Evolutionary conservation across 768 basidiomycete genomes (phyloP).

Genomic region (Boletus rex-veris): DNA sequence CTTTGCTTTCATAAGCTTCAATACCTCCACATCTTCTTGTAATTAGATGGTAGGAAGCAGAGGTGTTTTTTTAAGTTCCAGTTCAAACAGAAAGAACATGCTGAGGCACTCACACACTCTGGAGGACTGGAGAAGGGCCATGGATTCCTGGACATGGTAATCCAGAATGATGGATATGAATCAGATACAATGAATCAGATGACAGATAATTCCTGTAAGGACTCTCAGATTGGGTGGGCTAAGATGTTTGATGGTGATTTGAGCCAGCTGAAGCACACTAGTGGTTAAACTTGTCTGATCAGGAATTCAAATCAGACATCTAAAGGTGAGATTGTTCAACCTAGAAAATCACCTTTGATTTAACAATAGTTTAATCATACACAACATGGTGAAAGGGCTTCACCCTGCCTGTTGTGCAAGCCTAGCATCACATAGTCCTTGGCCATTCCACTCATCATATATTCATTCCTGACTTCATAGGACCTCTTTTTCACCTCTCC

Average conservation of each 20-base stretch:
- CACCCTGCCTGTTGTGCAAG: no score
- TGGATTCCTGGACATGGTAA: constrained; percentile 8
- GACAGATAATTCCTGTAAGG: no score
- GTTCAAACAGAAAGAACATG: constrained; percentile 8
- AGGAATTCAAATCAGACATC: constrained; percentile 13
- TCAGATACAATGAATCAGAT: no score
- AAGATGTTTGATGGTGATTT: background rate
- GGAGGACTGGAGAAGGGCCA: constrained; percentile 6
- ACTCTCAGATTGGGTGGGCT: constrained; percentile 7
- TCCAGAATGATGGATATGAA: constrained; percentile 8
- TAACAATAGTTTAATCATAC: no score
- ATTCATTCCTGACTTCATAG: constrained; percentile 9
- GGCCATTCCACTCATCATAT: constrained; percentile 3
- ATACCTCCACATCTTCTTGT: background rate
- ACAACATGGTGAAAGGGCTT: no score
- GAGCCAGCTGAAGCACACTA: background rate
- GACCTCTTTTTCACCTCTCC: constrained; percentile 2
- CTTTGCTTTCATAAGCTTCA: background rate
- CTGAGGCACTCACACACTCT: background rate
- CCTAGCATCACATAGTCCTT: background rate
- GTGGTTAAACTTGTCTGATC: background rate
- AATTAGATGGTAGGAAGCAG: background rate
- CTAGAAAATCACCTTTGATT: no score
- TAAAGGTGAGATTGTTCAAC: no score
- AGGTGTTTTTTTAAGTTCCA: background rate